A percentile compares a stretch with the other conserved stretches of the same genome.
Conservation (phyloP, 371 early-diverging fungal genomes). For the Mortierella sp. region DNA sequence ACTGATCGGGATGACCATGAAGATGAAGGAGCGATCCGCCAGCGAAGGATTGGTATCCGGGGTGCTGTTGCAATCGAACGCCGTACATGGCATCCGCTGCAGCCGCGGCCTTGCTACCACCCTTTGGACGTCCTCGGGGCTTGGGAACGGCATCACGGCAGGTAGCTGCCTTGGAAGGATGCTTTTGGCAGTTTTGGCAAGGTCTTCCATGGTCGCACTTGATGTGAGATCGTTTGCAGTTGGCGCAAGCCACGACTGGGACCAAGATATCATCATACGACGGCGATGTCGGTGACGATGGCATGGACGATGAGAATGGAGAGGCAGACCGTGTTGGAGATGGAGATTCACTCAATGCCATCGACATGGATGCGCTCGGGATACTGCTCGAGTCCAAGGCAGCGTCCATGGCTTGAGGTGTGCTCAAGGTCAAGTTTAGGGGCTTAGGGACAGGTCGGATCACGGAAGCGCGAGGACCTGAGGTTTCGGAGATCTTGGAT, state of each 20-base stretch:
- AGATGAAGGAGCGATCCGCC: slow-evolving; percentile 1
- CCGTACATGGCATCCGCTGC: slow-evolving; percentile 7
- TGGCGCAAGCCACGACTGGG: slow-evolving; percentile 45
- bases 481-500: not conserved
- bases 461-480: not conserved
- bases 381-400: not conserved
- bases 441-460: slow-evolving; percentile 1
- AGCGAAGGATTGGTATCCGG: slow-evolving; percentile 11
- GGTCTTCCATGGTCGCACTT: slow-evolving; percentile 52
- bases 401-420: not conserved
- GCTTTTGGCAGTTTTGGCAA: slow-evolving; percentile 48
- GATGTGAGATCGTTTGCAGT: slow-evolving; percentile 53
- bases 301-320: slow-evolving; percentile 2
- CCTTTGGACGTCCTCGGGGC: slow-evolving; percentile 48
- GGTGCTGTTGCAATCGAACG: not conserved
- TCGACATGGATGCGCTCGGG: slow-evolving; percentile 19
- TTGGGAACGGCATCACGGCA: slow-evolving; percentile 51
- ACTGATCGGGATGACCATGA: slow-evolving; percentile 19
- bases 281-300: slow-evolving; percentile 17
- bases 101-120: slow-evolving; percentile 28
- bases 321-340: slow-evolving; percentile 21
- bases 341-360: slow-evolving; percentile 17
- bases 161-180: slow-evolving; percentile 34
- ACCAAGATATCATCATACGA: slow-evolving; percentile 25
- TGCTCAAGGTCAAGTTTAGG: slow-evolving; percentile 8